Evolutionary conservation across 2,329 filamentous ascomycete species (phyloP), one percentile per base, ranked within the genome.

Genomic region (Fusarium torreyae): DNA sequence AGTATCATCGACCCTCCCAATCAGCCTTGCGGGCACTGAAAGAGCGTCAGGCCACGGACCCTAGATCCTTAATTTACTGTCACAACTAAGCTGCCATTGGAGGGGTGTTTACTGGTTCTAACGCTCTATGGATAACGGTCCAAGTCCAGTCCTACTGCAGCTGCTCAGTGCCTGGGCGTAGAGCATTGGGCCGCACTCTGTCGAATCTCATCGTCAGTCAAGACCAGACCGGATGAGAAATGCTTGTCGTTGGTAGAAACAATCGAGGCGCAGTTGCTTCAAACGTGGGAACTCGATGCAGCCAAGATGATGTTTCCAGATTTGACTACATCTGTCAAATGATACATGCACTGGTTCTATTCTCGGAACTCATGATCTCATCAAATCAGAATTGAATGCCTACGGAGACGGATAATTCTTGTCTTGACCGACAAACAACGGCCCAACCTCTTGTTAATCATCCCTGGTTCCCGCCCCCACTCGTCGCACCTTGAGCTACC

Each of bases 361-460:
- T 73, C 71, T 70, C 43, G 56, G 68, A 49, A 34, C 58, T 57
- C 65, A 69, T 70, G 45, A 63, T 70, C 57, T 44, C 34, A 55
- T 61, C 61, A 53, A 49, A 50, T 50, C 49, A 24, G 3, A 31
- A 3, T 24, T 24, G 22, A 24, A 31, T 52, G 28, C 62, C 39
- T 45, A 58, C 50, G 5, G 48, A 34, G 24, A 24, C 18, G 42
- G 52, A 49, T 36, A 15, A 17, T 36, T 18, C 42, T 38, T 17
- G 14, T 36, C 22, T 46, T 51, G 61, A 66, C 48, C 56, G 51
- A 42, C 59, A 57, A 40, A 57, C 36, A 49, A 39, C 36, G 22
- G 17, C 39, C 60, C 65, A 63, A 48, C 57, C 67, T 69, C 67
- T 31, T 57, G 34, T 22, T 26, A 33, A 26, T 43, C 15, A 33